Base-by-base conservation (phyloP, 495 filamentous ascomycete genomes). In the Penicillium canariense region DNA sequence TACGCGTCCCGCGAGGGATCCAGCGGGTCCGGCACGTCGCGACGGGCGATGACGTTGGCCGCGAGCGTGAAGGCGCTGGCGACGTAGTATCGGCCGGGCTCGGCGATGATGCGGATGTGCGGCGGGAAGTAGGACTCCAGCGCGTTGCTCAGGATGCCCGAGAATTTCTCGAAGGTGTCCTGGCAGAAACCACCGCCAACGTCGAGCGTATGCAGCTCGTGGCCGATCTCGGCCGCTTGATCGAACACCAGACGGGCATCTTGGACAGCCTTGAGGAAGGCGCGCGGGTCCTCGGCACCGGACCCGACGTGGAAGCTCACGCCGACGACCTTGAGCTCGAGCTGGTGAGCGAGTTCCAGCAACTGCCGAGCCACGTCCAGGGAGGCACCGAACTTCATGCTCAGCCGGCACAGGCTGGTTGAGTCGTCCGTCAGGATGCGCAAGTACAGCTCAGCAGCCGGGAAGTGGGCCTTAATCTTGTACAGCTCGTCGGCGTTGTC, bases 251-350 rank as follows among this genome's bases (percentile, higher is more conserved):
- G 66, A 43, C 92, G 86, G 4, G 94, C 91, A 64, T 97, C 95
- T 58, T 82, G 82, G 18, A 97, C 90, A 8, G 95, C 91, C 70
- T 91, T 95, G 65, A 86, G 65, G 75, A 96, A 97, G 10, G 91
- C 89, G 15, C 79, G 70, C 15, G 94, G 90, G 67, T 97, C 94
- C 50, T 91, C 90, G 28, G 95, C 91, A 15, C 94, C 94, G 3
- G 93, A 97, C 27, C 94, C 94, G 35, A 97, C 93, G 68, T 99
- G 94, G 77, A 99, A 99, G 70, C 91, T 96, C 52, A 97, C 91
- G 25, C 94, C 94, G 23, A 96, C 88, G 6, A 99, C 88, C 65
- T 97, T 96, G 53, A 99, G 82, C n/a, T 85, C 88, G n/a, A 97
- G 78, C 50, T 91, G 77, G 65, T 86, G 87, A 3, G 94, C 94